These are phyloP conservation scores for Lepidium sativum DNA, from an alignment of 345 rosid species.

Conservation along the genomic window DNA sequence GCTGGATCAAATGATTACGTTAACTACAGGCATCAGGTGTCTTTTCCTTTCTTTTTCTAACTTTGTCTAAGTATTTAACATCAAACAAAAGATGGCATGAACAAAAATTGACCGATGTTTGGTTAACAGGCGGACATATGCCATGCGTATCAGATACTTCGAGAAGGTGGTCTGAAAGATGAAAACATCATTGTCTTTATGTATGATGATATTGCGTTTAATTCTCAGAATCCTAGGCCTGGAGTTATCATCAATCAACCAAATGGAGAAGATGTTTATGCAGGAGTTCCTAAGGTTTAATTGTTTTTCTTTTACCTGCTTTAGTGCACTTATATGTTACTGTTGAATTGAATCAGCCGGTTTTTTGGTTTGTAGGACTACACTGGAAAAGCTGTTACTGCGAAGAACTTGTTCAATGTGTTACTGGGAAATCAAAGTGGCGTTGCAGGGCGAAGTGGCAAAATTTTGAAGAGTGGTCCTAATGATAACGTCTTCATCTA, in stretches of 20 bases:
- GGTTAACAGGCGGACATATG: slow-evolving; percentile 55
- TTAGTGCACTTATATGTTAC: not conserved
- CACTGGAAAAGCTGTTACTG: slow-evolving; percentile 30
- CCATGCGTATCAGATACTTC: slow-evolving; percentile 59
- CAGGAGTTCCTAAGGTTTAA: slow-evolving; percentile 57
- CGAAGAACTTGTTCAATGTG: slow-evolving; percentile 39
- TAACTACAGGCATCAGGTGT: slow-evolving; percentile 77
- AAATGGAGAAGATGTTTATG: slow-evolving; percentile 46
- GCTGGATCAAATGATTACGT: slow-evolving; percentile 47
- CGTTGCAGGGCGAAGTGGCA: slow-evolving; percentile 57
- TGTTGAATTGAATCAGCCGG: not conserved
- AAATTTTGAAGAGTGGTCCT: slow-evolving; percentile 50
- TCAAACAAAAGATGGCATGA: not conserved
- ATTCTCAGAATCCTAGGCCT: slow-evolving; percentile 42
- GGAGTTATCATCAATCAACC: slow-evolving; percentile 61
- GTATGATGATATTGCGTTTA: slow-evolving; percentile 67
- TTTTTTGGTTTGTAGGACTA: slow-evolving; percentile 41
- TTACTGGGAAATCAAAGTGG: slow-evolving; percentile 49
- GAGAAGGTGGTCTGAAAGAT: slow-evolving; percentile 49
- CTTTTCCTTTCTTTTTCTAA: not conserved
- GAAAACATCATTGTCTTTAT: slow-evolving; percentile 74
- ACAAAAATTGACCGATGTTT: not conserved
- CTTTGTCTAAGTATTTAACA: not conserved
- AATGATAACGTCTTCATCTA: slow-evolving; percentile 45
- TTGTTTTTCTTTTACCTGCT: not conserved